Conservation (phyloP, 768 basidiomycete species). For the Trametes elegans region DNA sequence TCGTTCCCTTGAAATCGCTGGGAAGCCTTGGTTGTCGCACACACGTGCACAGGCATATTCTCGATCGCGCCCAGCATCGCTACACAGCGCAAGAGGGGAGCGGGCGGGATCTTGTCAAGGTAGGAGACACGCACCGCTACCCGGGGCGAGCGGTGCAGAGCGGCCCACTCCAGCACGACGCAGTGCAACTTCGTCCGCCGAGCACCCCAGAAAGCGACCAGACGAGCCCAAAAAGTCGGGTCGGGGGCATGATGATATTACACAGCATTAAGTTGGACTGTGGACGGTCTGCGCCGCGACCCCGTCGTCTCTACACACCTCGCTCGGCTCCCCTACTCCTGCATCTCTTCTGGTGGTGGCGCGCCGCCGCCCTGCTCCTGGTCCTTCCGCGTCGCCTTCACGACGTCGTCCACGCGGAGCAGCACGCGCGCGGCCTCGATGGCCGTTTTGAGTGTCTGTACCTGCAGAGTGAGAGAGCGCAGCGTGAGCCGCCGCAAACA, state of each 20-base stretch:
- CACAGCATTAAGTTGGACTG: slow-evolving; percentile 12
- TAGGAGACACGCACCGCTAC: too few species aligned
- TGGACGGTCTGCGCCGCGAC: slow-evolving; percentile 5
- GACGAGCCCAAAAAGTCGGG: not conserved
- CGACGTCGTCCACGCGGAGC: slow-evolving; percentile 91
- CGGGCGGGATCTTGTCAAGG: too few species aligned
- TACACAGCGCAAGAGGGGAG: too few species aligned
- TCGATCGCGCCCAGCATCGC: too few species aligned
- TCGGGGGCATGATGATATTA: slow-evolving; percentile 13
- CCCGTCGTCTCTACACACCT: not conserved
- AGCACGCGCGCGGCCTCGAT: slow-evolving; percentile 94
- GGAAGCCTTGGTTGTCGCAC: too few species aligned
- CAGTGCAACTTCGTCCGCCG: too few species aligned
- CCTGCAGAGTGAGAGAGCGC: slow-evolving; percentile 38
- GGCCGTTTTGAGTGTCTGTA: slow-evolving; percentile 96
- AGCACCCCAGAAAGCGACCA: too few species aligned
- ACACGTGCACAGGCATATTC: too few species aligned
- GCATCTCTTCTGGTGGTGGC: slow-evolving; percentile 58
- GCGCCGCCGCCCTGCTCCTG: slow-evolving; percentile 48
- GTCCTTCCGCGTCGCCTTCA: slow-evolving; percentile 83
- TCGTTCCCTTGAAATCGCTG: too few species aligned
- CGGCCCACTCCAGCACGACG: too few species aligned
- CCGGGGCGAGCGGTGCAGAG: too few species aligned
- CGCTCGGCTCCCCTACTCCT: slow-evolving; percentile 15
- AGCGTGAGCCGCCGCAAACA: not conserved